Conservation (phyloP, 2,329 filamentous ascomycete genomes). For the Stylonectria norvegica region DNA sequence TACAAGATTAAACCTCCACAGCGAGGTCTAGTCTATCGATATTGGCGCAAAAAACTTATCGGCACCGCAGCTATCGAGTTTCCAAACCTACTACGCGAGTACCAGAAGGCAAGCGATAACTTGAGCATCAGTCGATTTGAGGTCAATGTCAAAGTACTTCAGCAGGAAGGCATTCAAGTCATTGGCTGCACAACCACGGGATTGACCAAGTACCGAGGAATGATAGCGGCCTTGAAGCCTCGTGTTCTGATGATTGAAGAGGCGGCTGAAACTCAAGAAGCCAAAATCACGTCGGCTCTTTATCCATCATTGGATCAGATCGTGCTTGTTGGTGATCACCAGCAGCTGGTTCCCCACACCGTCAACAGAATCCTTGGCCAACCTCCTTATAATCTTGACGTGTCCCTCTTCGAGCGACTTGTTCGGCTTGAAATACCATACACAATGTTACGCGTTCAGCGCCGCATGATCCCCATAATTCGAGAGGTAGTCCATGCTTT, state of each 20-base stretch:
- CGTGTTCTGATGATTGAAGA: conserved; percentile 73
- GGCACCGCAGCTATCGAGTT: conserved; percentile 44
- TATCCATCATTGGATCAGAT: conserved; percentile 52
- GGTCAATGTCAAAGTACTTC: conserved; percentile 48
- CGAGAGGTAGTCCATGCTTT: conserved; percentile 45
- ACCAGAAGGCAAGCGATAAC: conserved; percentile 47
- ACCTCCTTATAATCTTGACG: conserved; percentile 62
- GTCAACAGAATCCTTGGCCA: conserved; percentile 57
- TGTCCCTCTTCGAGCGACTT: conserved; percentile 78
- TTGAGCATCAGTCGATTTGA: conserved; percentile 58
- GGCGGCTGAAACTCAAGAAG: conserved; percentile 72
- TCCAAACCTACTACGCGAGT: conserved; percentile 46
- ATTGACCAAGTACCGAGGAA: conserved; percentile 71
- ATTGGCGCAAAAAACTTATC: conserved; percentile 57
- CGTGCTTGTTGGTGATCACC: conserved; percentile 70
- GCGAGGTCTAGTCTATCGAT: conserved; percentile 64
- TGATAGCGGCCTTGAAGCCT: conserved; percentile 64
- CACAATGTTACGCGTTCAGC: conserved; percentile 63
- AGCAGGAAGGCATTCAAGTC: conserved; percentile 41
- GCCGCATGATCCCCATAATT: conserved; percentile 51
- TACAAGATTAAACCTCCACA: conserved; percentile 54
- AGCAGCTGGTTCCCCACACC: conserved; percentile 71
- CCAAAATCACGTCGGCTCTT: conserved; percentile 51
- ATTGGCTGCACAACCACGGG: conserved; percentile 74
- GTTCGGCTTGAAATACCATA: conserved; percentile 63